Evolutionary conservation across 2,329 filamentous ascomycete genomes (phyloP).

Genomic region (Macrophomina phaseolina): DNA sequence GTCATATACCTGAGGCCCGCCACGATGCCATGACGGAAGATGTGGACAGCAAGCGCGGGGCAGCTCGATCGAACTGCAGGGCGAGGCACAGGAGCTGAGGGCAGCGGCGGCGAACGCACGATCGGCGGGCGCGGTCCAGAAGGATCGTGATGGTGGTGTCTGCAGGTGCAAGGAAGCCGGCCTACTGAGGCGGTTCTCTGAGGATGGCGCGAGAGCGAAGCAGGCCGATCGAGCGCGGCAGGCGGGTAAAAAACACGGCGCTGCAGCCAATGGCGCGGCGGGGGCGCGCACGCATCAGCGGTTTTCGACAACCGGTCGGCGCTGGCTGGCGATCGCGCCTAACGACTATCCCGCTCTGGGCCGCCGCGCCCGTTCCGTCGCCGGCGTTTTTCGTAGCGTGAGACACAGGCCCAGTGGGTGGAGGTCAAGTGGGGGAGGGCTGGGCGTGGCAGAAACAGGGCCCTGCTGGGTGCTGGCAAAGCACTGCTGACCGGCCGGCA

Average conservation of each 20-base stretch:
- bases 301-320: slow-evolving; percentile 13
- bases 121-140: slow-evolving; percentile 4
- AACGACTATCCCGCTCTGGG: slow-evolving; percentile 6
- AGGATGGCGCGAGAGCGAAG: slow-evolving; percentile 19
- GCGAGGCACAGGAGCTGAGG: neutral
- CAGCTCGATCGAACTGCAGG: neutral
- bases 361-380: slow-evolving; percentile 18
- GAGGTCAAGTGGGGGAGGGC: slow-evolving; percentile 20
- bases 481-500: slow-evolving; percentile 18
- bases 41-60: no score
- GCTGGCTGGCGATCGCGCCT: slow-evolving; percentile 19
- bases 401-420: slow-evolving; percentile 23
- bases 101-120: slow-evolving; percentile 3
- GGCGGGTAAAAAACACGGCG: slow-evolving; percentile 20
- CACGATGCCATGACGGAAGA: neutral
- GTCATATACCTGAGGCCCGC: slow-evolving; percentile 15
- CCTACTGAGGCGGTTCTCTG: slow-evolving; percentile 12
- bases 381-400: slow-evolving; percentile 23
- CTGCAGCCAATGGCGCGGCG: neutral
- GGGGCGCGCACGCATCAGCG: slow-evolving; percentile 5
- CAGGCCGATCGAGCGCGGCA: slow-evolving; percentile 19
- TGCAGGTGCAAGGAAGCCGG: slow-evolving; percentile 13
- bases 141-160: slow-evolving; percentile 9
- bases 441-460: slow-evolving; percentile 22
- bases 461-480: slow-evolving; percentile 4